phyloP scores from a whole-genome alignment of 768 basidiomycete species.

The Boletus rubroflammeus region DNA sequence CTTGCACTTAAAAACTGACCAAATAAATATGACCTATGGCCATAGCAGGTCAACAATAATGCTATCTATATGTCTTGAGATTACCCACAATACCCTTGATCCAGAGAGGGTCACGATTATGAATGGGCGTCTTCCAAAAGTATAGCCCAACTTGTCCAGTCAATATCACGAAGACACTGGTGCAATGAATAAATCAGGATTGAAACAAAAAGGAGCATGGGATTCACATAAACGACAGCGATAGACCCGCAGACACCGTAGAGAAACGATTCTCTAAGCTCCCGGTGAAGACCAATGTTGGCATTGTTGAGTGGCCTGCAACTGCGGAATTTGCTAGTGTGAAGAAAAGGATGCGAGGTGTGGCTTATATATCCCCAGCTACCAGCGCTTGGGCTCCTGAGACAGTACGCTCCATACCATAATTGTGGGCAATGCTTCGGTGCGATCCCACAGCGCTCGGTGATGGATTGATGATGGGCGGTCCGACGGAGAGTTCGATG shows the following conservation, averaged over 20 bases:
- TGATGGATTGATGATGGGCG: neutral
- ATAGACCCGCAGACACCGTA: slow-evolving; percentile 12
- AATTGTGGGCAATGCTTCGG: neutral
- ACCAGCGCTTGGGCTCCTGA: neutral
- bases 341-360: neutral
- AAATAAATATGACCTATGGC: slow-evolving; percentile 17
- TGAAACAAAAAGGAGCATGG: neutral
- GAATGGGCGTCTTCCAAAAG: slow-evolving; percentile 15
- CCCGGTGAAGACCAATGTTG: neutral
- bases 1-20: slow-evolving; percentile 11
- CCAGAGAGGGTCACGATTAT: slow-evolving; percentile 19
- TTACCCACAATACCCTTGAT: slow-evolving; percentile 19
- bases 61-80: neutral
- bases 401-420: slow-evolving; percentile 3
- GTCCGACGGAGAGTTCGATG: too few relatives aligned
- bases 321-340: neutral
- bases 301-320: slow-evolving; percentile 2
- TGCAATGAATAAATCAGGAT: neutral
- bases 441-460: neutral
- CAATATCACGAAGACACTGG: slow-evolving; percentile 20
- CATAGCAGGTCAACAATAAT: neutral
- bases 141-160: slow-evolving; percentile 24
- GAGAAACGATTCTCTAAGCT: neutral
- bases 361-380: slow-evolving; percentile 10
- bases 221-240: slow-evolving; percentile 12